phyloP scores from a whole-genome alignment of 2,329 filamentous ascomycete genomes.

The Neodidymelliopsis sp. region DNA sequence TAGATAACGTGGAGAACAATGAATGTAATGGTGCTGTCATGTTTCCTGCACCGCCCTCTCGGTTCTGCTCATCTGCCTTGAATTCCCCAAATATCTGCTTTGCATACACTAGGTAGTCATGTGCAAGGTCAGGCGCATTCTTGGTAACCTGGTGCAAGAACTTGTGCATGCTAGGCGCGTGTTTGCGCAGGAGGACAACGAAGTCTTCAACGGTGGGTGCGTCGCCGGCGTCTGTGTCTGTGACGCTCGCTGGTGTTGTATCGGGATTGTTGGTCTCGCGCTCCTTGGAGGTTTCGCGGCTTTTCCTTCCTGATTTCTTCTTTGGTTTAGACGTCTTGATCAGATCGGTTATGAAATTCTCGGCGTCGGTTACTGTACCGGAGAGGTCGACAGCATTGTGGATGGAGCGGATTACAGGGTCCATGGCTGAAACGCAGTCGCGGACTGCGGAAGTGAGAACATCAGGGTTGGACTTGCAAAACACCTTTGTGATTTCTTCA shows the following conservation, averaged over 20 bases:
- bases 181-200: constrained; percentile 69
- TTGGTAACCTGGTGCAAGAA: constrained; percentile 75
- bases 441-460: constrained; percentile 73
- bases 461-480: constrained; percentile 75
- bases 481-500: constrained; percentile 70
- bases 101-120: constrained; percentile 68
- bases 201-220: constrained; percentile 74
- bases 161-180: constrained; percentile 69
- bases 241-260: constrained; percentile 32
- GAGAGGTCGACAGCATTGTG: constrained; percentile 76
- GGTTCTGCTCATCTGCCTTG: constrained; percentile 38
- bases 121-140: constrained; percentile 71
- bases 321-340: constrained; percentile 62
- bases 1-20: constrained; percentile 57
- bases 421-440: constrained; percentile 71
- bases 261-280: constrained; percentile 30
- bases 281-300: constrained; percentile 27
- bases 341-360: constrained; percentile 75
- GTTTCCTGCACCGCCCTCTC: constrained; percentile 50
- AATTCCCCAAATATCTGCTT: constrained; percentile 67
- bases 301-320: constrained; percentile 38
- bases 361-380: constrained; percentile 70
- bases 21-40: constrained; percentile 53
- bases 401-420: constrained; percentile 75
- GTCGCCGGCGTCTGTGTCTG: constrained; percentile 30